A percentile compares a stretch with the other conserved stretches of the same genome.
These are phyloP conservation scores for Wallacemonas sp. DNA, from an alignment of 208 protist species.

Conservation along the genomic window DNA sequence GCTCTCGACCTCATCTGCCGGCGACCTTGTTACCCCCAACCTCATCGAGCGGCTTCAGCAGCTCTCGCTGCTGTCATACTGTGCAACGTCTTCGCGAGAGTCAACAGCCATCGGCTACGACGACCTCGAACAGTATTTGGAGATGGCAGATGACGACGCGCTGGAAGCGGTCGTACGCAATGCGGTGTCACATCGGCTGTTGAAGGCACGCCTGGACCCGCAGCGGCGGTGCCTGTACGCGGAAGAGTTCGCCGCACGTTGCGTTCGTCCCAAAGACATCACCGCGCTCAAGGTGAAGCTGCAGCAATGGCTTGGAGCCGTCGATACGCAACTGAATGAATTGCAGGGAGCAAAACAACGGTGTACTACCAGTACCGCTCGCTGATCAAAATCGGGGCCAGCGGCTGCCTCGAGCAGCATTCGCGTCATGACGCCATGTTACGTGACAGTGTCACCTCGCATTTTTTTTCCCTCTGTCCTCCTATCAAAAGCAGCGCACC, in stretches of 20 bases:
- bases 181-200: conserved; percentile 40
- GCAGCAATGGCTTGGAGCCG: conserved; percentile 27
- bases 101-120: conserved; percentile 28
- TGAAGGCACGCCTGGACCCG: conserved; percentile 52
- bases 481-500: too few species aligned
- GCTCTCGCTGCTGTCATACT: conserved; percentile 45
- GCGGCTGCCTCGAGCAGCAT: too few species aligned
- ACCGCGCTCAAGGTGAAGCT: conserved; percentile 30
- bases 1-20: conserved; percentile 1
- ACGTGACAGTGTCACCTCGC: too few species aligned
- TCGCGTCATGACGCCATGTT: too few species aligned
- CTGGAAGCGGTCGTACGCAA: conserved; percentile 49
- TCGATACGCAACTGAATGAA: conserved; percentile 36
- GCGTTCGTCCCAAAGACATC: conserved; percentile 33
- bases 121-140: conserved; percentile 23
- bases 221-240: conserved; percentile 30
- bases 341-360: conserved; percentile 16
- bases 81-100: conserved; percentile 7
- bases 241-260: conserved; percentile 39
- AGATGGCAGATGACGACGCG: conserved; percentile 13
- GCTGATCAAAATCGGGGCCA: too few species aligned
- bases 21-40: conserved; percentile 9
- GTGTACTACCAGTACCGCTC: conserved; percentile 1
- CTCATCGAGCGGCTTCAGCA: conserved; percentile 32
- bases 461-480: too few species aligned